Percentiles rank a stretch among this genome's conserved stretches.
Conservation (phyloP, 345 rosid species). For the Brassica rapa region DNA sequence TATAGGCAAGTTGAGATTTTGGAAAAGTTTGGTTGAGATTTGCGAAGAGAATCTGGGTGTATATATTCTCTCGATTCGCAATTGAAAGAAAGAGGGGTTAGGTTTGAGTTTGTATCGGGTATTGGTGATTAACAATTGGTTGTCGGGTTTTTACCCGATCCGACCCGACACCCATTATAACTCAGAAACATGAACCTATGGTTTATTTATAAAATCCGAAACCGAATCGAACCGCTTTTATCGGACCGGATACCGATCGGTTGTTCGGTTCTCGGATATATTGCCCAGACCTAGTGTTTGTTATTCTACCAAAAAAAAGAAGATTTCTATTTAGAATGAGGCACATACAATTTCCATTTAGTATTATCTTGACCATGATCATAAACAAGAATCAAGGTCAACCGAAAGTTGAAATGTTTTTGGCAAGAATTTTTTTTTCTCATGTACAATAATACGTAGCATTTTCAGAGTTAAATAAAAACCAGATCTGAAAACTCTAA, state of each 20-base stretch:
- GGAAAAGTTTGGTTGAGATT: too few species aligned
- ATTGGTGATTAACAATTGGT: not conserved
- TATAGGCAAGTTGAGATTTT: too few species aligned
- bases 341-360: too few species aligned
- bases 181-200: not conserved
- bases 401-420: too few species aligned
- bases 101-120: not conserved
- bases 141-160: not conserved
- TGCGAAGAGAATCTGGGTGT: not conserved
- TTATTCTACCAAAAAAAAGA: too few species aligned
- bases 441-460: too few species aligned
- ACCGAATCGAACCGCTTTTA: not conserved
- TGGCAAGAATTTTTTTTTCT: too few species aligned
- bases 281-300: not conserved
- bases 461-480: too few species aligned
- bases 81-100: not conserved
- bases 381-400: too few species aligned
- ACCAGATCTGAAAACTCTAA: too few species aligned
- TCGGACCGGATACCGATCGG: not conserved
- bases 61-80: not conserved
- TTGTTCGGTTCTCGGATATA: not conserved
- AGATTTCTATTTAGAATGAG: too few species aligned
- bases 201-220: not conserved
- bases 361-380: too few species aligned
- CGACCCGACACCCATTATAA: not conserved